phyloP scores from a whole-genome alignment of 768 basidiomycete genomes.

The Mycena vitilis region DNA sequence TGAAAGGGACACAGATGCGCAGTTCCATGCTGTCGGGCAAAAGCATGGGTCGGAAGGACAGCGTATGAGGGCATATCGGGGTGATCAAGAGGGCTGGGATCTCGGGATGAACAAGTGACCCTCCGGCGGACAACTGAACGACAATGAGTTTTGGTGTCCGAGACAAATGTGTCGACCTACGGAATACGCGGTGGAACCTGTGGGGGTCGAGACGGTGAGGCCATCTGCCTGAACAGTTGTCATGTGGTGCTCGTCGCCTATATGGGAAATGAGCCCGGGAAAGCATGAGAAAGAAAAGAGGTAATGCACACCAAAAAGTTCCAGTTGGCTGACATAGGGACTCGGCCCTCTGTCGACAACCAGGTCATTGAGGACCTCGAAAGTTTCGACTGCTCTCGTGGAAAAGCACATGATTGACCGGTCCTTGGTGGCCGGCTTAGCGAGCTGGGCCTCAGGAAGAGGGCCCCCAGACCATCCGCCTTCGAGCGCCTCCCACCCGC shows the following conservation, averaged over 20 bases:
- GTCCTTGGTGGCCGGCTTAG: conserved; percentile 74
- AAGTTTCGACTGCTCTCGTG: conserved; percentile 93
- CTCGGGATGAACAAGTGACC: conserved; percentile 97
- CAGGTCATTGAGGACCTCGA: conserved; percentile 96
- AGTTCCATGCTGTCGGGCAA: conserved; percentile 99
- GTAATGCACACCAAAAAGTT: conserved; percentile 86
- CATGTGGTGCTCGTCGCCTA: conserved; percentile 99
- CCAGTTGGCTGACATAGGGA: conserved; percentile 95
- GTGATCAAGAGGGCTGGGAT: conserved; percentile 97
- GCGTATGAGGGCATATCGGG: conserved; percentile 97
- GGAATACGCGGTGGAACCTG: conserved; percentile 98
- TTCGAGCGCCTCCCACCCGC: conserved; percentile 97
- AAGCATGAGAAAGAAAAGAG: conserved; percentile 5
- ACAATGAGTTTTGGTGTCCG: conserved; percentile 22
- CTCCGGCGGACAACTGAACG: conserved; percentile 88
- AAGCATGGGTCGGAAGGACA: conserved; percentile 99
- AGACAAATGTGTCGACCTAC: conserved; percentile 56
- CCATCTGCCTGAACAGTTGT: conserved; percentile 99
- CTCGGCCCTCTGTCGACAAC: conserved; percentile 98
- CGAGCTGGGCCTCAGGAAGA: conserved; percentile 49
- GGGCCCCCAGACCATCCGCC: conserved; percentile 69
- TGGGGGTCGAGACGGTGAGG: conserved; percentile 94
- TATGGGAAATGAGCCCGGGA: conserved; percentile 26
- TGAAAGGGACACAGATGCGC: conserved; percentile 98
- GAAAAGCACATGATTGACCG: conserved; percentile 99